These are phyloP conservation scores for Microglena sp. DNA, from an alignment of 139 green algal genomes.

Conservation along the genomic window DNA sequence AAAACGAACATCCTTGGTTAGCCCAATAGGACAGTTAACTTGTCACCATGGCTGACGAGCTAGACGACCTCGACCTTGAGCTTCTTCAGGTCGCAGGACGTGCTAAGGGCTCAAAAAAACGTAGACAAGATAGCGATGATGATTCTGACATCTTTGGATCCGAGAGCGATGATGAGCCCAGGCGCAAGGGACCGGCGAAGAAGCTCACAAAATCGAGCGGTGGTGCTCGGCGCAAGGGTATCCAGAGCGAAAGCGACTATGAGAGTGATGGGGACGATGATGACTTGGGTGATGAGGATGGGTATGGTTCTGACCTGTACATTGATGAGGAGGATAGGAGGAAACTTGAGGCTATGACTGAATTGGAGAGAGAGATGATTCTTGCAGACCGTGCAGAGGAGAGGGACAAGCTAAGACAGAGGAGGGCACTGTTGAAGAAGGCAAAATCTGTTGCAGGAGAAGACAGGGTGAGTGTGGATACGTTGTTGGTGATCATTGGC, in stretches of 20 bases:
- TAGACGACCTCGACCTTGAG: slow-evolving; percentile 3
- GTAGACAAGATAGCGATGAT: slow-evolving; percentile 3
- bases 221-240: background rate
- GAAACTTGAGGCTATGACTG: slow-evolving; percentile 41
- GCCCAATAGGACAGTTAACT: no score
- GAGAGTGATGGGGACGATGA: slow-evolving; percentile 27
- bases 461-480: background rate
- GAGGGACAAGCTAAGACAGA: slow-evolving; percentile 34
- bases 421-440: slow-evolving; percentile 25
- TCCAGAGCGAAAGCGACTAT: background rate
- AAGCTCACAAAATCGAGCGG: background rate
- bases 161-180: slow-evolving; percentile 10
- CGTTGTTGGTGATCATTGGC: no score
- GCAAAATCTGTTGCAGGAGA: background rate
- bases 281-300: slow-evolving; percentile 20
- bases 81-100: slow-evolving; percentile 8
- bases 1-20: no score
- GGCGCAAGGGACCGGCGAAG: background rate
- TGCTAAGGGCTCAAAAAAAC: background rate
- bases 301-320: slow-evolving; percentile 36
- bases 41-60: slow-evolving; percentile 6
- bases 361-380: slow-evolving; percentile 58
- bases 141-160: slow-evolving; percentile 10
- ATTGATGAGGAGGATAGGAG: slow-evolving; percentile 45
- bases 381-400: slow-evolving; percentile 37